Evolutionary conservation across 805 yeast species (phyloP).

Genomic region (Teunomyces lycoperdinae): DNA sequence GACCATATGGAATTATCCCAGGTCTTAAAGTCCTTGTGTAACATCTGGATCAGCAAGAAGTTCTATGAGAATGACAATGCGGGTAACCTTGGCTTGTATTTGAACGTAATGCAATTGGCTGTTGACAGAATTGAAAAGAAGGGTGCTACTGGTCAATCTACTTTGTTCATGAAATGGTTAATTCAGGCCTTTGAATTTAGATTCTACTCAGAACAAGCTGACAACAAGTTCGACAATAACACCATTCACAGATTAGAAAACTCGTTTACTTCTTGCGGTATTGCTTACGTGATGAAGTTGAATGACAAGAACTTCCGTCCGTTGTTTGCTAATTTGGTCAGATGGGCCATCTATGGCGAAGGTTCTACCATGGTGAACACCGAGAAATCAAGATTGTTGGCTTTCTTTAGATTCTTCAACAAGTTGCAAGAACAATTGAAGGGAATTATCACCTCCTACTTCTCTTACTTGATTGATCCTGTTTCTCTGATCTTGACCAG

Average conservation of each 20-base stretch:
- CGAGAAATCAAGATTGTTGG: constrained; percentile 56
- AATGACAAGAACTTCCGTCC: constrained; percentile 95
- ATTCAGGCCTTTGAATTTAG: constrained; percentile 72
- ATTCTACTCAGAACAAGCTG: constrained; percentile 38
- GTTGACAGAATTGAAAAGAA: constrained; percentile 71
- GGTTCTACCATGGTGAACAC: constrained; percentile 50
- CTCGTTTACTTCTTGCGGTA: constrained; percentile 67
- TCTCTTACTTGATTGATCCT: constrained; percentile 80
- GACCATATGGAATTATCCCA: constrained; percentile 65
- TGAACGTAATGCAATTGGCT: constrained; percentile 63
- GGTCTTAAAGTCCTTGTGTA: constrained; percentile 58
- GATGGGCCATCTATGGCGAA: constrained; percentile 92
- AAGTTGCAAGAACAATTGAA: constrained; percentile 79
- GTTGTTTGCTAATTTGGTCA: constrained; percentile 74
- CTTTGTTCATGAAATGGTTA: constrained; percentile 65
- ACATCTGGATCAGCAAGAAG: constrained; percentile 53
- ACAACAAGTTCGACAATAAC: constrained; percentile 55
- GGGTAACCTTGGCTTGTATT: constrained; percentile 58
- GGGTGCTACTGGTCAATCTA: constrained; percentile 67
- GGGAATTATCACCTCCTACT: constrained; percentile 86
- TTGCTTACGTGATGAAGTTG: constrained; percentile 79
- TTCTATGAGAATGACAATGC: constrained; percentile 34
- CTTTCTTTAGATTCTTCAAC: constrained; percentile 84
- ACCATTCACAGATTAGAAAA: constrained; percentile 81
- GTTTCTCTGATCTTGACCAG: constrained; percentile 54